Evolutionary conservation across 106 monocot species (phyloP), one percentile per base, ranked within the genome.

Genomic region (Phalaenopsis equestris): DNA sequence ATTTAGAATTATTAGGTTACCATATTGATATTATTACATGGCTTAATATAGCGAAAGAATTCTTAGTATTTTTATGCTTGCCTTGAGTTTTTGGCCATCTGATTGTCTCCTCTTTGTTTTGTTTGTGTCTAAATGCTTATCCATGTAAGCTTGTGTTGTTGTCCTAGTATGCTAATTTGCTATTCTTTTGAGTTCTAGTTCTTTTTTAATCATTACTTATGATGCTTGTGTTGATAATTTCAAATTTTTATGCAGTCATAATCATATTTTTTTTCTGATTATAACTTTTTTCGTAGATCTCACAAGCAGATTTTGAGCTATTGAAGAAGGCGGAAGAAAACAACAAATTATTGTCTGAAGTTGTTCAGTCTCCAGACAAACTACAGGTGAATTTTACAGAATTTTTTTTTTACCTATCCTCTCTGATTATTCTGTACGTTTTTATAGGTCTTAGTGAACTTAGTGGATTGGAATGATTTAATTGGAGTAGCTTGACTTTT

Each of bases 361-460:
- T 95, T 76, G 94, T 95, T 84, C 88, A 92, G 37, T 95, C 94
- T 37, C 94, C 94, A 39, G 94, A 88, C 30, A 95, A 89, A 75
- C 72, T 95, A 47, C 94, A 92, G 90, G 94, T 95, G 24, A 1
- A 21, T 12, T 48, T 24, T 76, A 24, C 76, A 76, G 48, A 76
- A 61, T 3, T 4, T 57, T 57, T 68, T 11, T 15, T 38, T 70
- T 38, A 16, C 70, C 3, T 19, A 70, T 70, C 38, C 9, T 14
- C 38, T 70, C 23, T 39, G 70, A 39, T 70, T 70, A 38, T 70
- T 38, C 38, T 70, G 70, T 14, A 39, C 39, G 67, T 24, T 21
- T 18, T 1, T 10, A 30, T 30, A 24, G 67, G 67, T 67, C 67
- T 24, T 67, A 30, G 24, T 8, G 67, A 67, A 24, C 38, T 70